Percentiles rank a stretch among this genome's conserved stretches.
phyloP scores from a whole-genome alignment of 805 yeast species.

The Candida argentea region DNA sequence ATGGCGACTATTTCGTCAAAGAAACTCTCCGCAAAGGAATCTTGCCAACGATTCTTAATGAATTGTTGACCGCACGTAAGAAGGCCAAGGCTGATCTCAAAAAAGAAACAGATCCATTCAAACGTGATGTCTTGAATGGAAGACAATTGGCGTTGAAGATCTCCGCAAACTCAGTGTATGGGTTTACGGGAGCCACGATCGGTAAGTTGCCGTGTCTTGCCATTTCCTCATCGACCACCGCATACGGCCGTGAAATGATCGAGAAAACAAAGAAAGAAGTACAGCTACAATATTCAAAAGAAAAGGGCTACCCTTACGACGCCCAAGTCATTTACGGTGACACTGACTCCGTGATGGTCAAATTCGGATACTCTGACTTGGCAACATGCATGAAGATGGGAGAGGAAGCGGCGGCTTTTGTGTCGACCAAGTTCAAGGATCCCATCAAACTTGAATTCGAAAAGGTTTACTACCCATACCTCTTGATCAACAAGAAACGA shows the following conservation, averaged over 20 bases:
- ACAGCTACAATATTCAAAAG: constrained; percentile 65
- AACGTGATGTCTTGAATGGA: constrained; percentile 88
- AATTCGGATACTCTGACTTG: constrained; percentile 77
- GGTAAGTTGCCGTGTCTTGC: constrained; percentile 96
- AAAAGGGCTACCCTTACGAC: constrained; percentile 76
- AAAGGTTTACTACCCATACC: constrained; percentile 90
- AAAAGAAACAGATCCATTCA: constrained; percentile 91
- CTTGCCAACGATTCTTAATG: constrained; percentile 84
- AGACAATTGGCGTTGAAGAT: constrained; percentile 93
- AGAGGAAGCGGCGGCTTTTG: constrained; percentile 85
- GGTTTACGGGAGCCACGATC: constrained; percentile 97
- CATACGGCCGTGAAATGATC: constrained; percentile 96
- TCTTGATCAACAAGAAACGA: constrained; percentile 89
- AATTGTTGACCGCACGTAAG: constrained; percentile 84
- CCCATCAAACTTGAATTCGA: constrained; percentile 96
- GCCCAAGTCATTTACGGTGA: constrained; percentile 95
- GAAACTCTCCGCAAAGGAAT: constrained; percentile 65
- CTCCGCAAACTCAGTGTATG: constrained; percentile 97
- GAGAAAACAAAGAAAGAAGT: constrained; percentile 84
- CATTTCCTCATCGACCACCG: constrained; percentile 89
- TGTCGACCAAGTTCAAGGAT: constrained; percentile 64
- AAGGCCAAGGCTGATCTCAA: constrained; percentile 85
- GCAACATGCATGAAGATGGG: constrained; percentile 85
- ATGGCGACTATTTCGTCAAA: constrained; percentile 84
- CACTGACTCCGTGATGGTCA: constrained; percentile 98